Percentiles rank a stretch among this genome's conserved stretches.
Evolutionary conservation across 192 early-diverging fungal genomes (phyloP).

Genomic region (Umbelopsis isabellina): DNA sequence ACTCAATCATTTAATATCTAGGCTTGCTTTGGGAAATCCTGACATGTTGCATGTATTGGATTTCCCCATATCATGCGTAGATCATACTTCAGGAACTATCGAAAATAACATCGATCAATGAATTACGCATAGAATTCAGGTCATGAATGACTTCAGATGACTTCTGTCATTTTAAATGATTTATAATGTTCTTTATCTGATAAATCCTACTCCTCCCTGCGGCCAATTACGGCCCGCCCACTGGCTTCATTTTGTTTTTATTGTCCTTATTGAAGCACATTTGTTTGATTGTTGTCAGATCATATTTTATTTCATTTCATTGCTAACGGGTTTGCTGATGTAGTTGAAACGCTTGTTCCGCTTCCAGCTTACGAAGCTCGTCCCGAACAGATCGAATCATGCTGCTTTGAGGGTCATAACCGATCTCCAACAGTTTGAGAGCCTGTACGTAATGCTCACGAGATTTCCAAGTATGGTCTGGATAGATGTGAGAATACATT

Average conservation of each 20-base stretch:
- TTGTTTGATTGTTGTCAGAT: too few species aligned
- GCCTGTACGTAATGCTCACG: not conserved
- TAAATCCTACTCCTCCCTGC: too few species aligned
- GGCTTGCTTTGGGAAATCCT: not conserved
- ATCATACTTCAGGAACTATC: not conserved
- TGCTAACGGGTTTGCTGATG: not conserved
- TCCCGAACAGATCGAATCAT: not conserved
- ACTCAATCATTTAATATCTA: not conserved
- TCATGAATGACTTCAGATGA: too few species aligned
- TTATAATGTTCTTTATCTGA: too few species aligned
- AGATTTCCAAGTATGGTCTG: not conserved
- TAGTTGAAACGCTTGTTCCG: not conserved
- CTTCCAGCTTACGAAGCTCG: not conserved
- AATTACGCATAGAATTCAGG: too few species aligned
- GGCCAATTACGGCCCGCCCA: too few species aligned
- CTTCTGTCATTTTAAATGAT: too few species aligned
- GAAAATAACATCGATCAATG: too few species aligned
- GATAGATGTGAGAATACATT: not conserved
- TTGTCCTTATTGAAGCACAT: too few species aligned
- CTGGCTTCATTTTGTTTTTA: too few species aligned
- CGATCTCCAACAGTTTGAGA: not conserved
- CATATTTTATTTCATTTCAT: not conserved
- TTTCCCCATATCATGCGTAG: not conserved
- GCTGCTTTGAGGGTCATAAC: not conserved
- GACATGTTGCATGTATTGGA: too few species aligned